Evolutionary conservation across 257 asterid genomes (phyloP).

Genomic region (Lantana camara): DNA sequence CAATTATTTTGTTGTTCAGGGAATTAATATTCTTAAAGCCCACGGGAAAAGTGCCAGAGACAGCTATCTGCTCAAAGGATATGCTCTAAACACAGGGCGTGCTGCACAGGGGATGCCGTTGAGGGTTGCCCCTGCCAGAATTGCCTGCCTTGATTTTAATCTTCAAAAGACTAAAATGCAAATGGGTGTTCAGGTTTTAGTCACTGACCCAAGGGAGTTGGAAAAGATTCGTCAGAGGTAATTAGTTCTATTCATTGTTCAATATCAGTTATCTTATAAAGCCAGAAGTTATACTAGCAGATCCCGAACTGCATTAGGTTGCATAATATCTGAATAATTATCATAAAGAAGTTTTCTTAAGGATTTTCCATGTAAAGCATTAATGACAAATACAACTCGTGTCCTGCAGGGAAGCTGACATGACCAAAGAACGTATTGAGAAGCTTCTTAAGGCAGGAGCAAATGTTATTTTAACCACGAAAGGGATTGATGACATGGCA

Average conservation of each 20-base stretch:
- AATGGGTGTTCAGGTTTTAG: constrained; percentile 94
- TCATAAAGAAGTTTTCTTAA: neutral
- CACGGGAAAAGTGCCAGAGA: constrained; percentile 94
- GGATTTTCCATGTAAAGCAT: constrained; percentile 10
- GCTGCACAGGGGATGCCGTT: constrained; percentile 96
- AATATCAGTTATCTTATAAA: neutral
- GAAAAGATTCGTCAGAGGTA: constrained; percentile 96
- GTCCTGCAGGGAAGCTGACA: constrained; percentile 84
- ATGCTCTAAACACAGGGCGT: constrained; percentile 90
- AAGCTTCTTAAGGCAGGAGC: constrained; percentile 96
- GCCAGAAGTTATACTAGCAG: no score
- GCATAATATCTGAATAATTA: neutral
- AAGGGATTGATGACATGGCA: constrained; percentile 99
- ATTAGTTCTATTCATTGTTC: constrained; percentile 12
- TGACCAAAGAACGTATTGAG: constrained; percentile 96
- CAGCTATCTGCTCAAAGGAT: constrained; percentile 82
- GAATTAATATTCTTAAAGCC: constrained; percentile 91
- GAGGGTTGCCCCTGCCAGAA: constrained; percentile 80
- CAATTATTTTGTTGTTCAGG: constrained; percentile 48
- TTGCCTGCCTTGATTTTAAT: constrained; percentile 94
- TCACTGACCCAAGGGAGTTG: constrained; percentile 91
- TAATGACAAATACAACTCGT: constrained; percentile 7
- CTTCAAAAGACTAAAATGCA: constrained; percentile 95
- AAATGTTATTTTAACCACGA: constrained; percentile 88
- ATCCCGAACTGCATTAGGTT: neutral